These are phyloP conservation scores for Schrenkiella parvula DNA, from an alignment of 345 rosid species.

Conservation along the genomic window DNA sequence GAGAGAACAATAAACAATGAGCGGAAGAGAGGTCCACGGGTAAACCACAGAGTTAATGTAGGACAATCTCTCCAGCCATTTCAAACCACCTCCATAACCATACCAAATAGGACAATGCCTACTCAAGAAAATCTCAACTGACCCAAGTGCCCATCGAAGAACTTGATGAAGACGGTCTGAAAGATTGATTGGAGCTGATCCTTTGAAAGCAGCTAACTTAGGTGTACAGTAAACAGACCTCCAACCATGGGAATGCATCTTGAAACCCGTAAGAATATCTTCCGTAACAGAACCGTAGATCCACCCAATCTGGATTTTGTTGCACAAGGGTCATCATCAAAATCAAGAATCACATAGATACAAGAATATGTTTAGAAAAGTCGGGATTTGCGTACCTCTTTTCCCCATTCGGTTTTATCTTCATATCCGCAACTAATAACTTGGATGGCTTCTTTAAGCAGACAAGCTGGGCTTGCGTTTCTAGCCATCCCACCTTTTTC, in stretches of 20 bases:
- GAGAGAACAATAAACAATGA: constrained; percentile 89
- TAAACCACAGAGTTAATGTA: constrained; percentile 94
- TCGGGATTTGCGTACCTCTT: constrained; percentile 59
- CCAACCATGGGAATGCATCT: constrained; percentile 99
- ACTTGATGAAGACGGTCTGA: constrained; percentile 97
- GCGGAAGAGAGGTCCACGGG: constrained; percentile 94
- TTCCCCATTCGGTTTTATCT: constrained; percentile 99
- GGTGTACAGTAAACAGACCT: constrained; percentile 97
- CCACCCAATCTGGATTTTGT: constrained; percentile 75
- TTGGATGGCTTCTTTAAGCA: constrained; percentile 94
- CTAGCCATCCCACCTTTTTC: constrained; percentile 82
- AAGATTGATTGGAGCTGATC: constrained; percentile 94
- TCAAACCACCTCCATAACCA: constrained; percentile 97
- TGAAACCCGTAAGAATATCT: constrained; percentile 95
- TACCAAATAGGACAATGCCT: constrained; percentile 99
- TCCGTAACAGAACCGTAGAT: constrained; percentile 95
- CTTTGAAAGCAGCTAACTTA: constrained; percentile 81
- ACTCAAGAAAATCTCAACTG: constrained; percentile 95
- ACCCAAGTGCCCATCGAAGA: constrained; percentile 98
- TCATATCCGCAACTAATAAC: constrained; percentile 98
- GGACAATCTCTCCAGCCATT: constrained; percentile 91
- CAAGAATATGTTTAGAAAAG: background rate
- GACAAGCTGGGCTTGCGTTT: constrained; percentile 70
- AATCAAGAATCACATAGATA: constrained; percentile 1
- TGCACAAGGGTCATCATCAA: background rate